phyloP scores from a whole-genome alignment of 768 basidiomycete species.

The Rhizopogon vinicolor region DNA sequence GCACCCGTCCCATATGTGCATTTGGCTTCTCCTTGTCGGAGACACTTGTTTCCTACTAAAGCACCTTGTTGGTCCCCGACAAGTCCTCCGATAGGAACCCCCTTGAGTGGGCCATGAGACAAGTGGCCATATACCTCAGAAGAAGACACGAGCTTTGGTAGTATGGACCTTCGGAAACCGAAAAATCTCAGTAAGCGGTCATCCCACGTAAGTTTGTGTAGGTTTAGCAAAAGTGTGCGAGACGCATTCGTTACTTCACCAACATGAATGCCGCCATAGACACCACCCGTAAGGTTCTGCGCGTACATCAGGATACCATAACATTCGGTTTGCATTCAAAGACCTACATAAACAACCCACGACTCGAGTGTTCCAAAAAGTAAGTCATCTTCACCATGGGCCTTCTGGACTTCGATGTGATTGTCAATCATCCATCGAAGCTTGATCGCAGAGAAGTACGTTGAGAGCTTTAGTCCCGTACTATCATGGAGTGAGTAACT shows the following conservation, averaged over 20 bases:
- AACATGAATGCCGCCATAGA: slow-evolving; percentile 66
- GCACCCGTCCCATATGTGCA: slow-evolving; percentile 98
- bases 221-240: slow-evolving; percentile 87
- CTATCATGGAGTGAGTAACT: slow-evolving; percentile 31
- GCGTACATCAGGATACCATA: neutral
- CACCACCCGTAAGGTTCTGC: slow-evolving; percentile 84
- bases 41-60: slow-evolving; percentile 92
- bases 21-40: slow-evolving; percentile 89
- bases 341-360: slow-evolving; percentile 83
- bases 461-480: slow-evolving; percentile 91
- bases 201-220: slow-evolving; percentile 81
- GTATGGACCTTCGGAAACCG: slow-evolving; percentile 65
- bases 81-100: slow-evolving; percentile 85
- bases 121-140: slow-evolving; percentile 90
- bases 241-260: slow-evolving; percentile 96
- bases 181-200: slow-evolving; percentile 83
- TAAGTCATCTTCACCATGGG: slow-evolving; percentile 77
- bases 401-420: slow-evolving; percentile 64
- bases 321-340: neutral
- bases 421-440: slow-evolving; percentile 97
- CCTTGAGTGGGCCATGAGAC: slow-evolving; percentile 57
- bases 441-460: slow-evolving; percentile 97
- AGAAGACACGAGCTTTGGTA: slow-evolving; percentile 86
- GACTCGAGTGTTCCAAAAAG: slow-evolving; percentile 95
- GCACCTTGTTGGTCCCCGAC: slow-evolving; percentile 99